A percentile compares a stretch with the other conserved stretches of the same genome.
Conservation (phyloP, 1,139 yeast species). For the Geotrichum bryndzae region DNA sequence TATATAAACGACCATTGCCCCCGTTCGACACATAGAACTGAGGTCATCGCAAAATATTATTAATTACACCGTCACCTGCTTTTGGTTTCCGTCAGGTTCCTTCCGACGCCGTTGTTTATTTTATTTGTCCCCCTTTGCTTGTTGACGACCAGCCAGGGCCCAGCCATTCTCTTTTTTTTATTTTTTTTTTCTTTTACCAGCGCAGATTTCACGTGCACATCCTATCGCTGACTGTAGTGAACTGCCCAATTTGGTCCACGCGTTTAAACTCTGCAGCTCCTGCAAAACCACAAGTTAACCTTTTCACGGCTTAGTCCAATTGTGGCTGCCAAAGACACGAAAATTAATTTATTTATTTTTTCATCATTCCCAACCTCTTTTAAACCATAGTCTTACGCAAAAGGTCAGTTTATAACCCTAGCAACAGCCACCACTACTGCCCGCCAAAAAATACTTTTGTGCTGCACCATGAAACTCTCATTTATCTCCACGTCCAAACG, state of each 20-base stretch:
- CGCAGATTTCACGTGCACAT: not conserved
- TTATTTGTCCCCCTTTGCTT: not conserved
- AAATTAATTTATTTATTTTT: not conserved
- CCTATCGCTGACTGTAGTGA: not conserved
- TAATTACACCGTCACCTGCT: not conserved
- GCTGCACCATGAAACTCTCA: not conserved
- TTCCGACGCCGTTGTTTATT: not conserved
- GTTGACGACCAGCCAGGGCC: not conserved
- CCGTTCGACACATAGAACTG: not conserved
- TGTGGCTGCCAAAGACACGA: not conserved
- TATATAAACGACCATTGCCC: not conserved
- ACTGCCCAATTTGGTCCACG: not conserved
- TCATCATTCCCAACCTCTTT: not conserved
- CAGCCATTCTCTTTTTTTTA: not conserved
- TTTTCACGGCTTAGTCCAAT: not conserved
- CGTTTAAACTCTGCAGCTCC: not conserved
- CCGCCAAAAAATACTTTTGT: not conserved
- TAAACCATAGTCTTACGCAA: not conserved
- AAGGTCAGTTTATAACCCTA: not conserved
- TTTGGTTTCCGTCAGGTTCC: not conserved
- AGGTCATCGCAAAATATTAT: not conserved
- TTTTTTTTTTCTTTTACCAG: not conserved
- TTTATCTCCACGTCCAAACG: not conserved
- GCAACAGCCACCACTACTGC: not conserved
- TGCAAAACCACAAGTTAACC: not conserved